Evolutionary conservation across 202 grass and related monocot species (phyloP), one percentile per base, ranked within the genome.

Genomic region (Dendrocalamus latiflorus): DNA sequence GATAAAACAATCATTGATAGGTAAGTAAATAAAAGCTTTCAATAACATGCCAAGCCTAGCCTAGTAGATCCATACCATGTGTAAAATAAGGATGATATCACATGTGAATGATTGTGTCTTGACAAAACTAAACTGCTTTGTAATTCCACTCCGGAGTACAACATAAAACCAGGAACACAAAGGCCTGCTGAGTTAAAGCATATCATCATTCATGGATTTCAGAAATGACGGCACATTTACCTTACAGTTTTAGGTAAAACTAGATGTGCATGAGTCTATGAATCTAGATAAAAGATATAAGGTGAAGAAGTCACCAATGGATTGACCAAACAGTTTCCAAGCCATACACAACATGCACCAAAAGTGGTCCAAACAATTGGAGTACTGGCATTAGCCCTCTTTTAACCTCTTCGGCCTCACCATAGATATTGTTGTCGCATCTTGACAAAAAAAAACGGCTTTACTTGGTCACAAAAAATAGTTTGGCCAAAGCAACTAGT

Each of bases 241-340:
- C n/a, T n/a, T n/a, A n/a, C n/a, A n/a, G n/a, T n/a, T n/a, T 65
- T 56, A 67, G 26, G 30, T 26, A 58, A 66, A 84, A 38, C 39
- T n/a, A 56, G 18, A 28, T 61, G 38, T 13, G 20, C 6, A 49
- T 26, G 47, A 80, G 11, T 65, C 36, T 57, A 17, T 48, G 48
- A 81, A 80, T 86, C 59, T 59, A 26, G 17, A 67, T 73, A 58
- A 66, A 64, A 34, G 33, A 44, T 65, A 25, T 1, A 17, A 53
- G 13, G 22, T 26, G 9, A 6, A 68, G 3, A 63, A 78, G 43
- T 53, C 17, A 13, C 57, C 8, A 72, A 72, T 58, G 43, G 59
- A 64, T 75, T 81, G n/a, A 75, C 50, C 47, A 74, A 81, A 75
- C 61, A 76, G 41, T 81, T 81, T 39, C 15, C 28, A 68, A 69